Evolutionary conservation across 2,329 filamentous ascomycete species (phyloP), one percentile per base, ranked within the genome.

Genomic region (Arthrobotrys conoides): DNA sequence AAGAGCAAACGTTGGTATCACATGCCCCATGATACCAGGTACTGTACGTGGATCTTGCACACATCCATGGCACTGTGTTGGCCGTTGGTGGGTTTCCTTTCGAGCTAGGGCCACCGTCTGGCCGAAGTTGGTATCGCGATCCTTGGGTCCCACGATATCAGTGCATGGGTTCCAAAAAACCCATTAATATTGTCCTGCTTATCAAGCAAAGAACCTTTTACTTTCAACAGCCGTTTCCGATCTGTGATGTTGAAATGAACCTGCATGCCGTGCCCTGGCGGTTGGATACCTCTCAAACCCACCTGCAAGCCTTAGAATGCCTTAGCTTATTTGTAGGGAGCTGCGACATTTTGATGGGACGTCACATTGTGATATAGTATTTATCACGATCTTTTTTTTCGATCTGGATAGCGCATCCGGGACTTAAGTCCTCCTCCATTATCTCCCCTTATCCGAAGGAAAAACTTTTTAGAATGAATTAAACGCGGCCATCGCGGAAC

Each of bases 361-460:
- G 33, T 73, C 70, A 73, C 70, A 73, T 67, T 67, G 41, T 66
- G 61, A 61, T 61, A 73, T n/a, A n/a, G n/a, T n/a, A n/a, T n/a
- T n/a, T n/a, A n/a, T 61, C 57, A 18, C 57, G 57, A 53, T 41
- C 51, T 20, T 46, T 63, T 46, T 63, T 24, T 49, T 49, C 46
- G 49, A 61, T 71, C 46, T 55, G 48, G 68, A 57, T 20, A 64
- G 57, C 63, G 46, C 30, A 73, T 24, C 70, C 61, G 59, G 61
- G 49, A 57, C 22, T 24, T n/a, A n/a, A n/a, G n/a, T 41, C 33
- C 3, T 61, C 22, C 5, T 49, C 20, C 33, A 20, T n/a, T 72
- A 67, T 72, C 61, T 46, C 27, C 51, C 51, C 67, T 63, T 55
- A 51, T 44, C 33, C 64, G 16, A 18, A 46, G 27, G 6, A 44